These are phyloP conservation scores for Gilbertella persicaria DNA, from an alignment of 371 early-diverging fungal genomes.

Conservation along the genomic window DNA sequence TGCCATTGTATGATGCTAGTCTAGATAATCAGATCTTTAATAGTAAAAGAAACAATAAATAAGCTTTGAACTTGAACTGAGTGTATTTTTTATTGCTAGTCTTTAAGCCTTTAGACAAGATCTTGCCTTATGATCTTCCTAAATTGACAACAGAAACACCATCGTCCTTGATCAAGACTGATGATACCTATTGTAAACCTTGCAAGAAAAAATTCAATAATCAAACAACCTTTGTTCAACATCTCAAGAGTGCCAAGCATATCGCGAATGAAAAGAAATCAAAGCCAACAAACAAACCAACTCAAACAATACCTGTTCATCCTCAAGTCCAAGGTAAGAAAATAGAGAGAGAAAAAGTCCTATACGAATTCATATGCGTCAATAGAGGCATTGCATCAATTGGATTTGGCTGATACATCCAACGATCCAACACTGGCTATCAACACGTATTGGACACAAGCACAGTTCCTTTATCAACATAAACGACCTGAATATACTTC, in stretches of 20 bases:
- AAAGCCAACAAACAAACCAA: background rate
- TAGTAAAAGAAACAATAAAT: conserved; percentile 15
- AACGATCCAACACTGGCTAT: conserved; percentile 17
- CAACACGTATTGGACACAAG: conserved; percentile 28
- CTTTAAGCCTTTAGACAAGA: conserved; percentile 10
- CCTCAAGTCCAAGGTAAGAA: conserved; percentile 21
- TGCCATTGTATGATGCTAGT: conserved; percentile 19
- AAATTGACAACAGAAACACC: background rate
- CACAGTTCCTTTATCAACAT: conserved; percentile 25
- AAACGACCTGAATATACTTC: conserved; percentile 26
- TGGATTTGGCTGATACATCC: conserved; percentile 11
- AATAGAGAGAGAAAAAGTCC: conserved; percentile 1
- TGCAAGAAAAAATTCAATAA: conserved; percentile 52
- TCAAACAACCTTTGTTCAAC: conserved; percentile 35
- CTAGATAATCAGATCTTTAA: conserved; percentile 12
- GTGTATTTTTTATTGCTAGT: too few relatives aligned
- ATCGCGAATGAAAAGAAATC: conserved; percentile 39
- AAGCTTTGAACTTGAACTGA: background rate
- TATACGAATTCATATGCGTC: background rate
- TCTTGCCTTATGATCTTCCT: conserved; percentile 15
- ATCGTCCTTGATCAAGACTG: background rate
- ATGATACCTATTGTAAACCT: conserved; percentile 39
- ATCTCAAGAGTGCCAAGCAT: conserved; percentile 50
- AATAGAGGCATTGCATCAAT: conserved; percentile 17
- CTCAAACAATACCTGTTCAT: conserved; percentile 5